These are phyloP conservation scores for Colletotrichum scovillei DNA, from an alignment of 2,329 filamentous ascomycete species.

Conservation along the genomic window DNA sequence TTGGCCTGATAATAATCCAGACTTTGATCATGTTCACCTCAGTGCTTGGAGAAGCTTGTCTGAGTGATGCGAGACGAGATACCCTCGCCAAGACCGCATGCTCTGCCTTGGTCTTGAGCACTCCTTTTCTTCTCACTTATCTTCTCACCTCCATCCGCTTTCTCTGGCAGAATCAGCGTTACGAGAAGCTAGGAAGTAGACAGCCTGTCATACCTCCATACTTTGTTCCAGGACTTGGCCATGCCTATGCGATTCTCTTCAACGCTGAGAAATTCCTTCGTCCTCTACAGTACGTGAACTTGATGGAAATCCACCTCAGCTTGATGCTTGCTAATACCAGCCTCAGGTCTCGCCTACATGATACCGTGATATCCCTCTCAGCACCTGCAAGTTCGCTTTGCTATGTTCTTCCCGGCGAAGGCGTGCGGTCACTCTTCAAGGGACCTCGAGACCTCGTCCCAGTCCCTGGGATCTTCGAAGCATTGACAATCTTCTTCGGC, in stretches of 20 bases:
- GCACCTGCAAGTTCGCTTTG: neutral
- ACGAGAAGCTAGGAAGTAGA: neutral
- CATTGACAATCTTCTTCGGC: constrained; percentile 22
- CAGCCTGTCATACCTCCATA: neutral
- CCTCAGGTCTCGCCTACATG: neutral
- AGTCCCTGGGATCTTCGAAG: constrained; percentile 16
- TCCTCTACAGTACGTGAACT: neutral
- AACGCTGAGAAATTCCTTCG: constrained; percentile 11
- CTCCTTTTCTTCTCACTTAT: neutral
- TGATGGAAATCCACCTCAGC: neutral
- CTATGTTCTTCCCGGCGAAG: constrained; percentile 25
- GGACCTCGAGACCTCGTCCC: constrained; percentile 1
- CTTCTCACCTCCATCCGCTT: neutral
- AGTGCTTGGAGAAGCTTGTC: too few species aligned
- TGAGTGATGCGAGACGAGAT: neutral
- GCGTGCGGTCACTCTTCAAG: constrained; percentile 7
- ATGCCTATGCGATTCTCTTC: neutral
- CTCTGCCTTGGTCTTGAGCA: neutral
- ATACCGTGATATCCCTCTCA: neutral
- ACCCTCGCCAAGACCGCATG: too few species aligned
- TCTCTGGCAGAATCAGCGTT: neutral
- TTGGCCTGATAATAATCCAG: rapidly evolving
- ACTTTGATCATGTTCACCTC: neutral
- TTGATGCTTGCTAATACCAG: neutral
- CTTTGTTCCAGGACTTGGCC: neutral